These are phyloP conservation scores for Pleurostoma richardsiae DNA, from an alignment of 2,329 filamentous ascomycete genomes.

Conservation along the genomic window DNA sequence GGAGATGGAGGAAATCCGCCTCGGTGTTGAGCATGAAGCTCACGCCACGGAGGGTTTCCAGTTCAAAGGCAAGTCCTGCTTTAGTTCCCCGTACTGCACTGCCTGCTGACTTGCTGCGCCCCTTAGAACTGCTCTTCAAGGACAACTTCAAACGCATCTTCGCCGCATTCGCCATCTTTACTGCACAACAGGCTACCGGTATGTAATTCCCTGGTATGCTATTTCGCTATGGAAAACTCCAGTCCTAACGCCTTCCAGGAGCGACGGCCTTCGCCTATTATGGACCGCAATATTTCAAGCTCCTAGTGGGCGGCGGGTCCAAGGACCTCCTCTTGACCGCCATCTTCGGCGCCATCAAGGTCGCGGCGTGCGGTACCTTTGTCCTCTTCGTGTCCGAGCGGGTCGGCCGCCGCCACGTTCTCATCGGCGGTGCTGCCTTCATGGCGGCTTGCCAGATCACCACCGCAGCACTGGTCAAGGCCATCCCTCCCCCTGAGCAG, in stretches of 20 bases:
- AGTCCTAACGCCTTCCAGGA: conserved; percentile 9
- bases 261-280: conserved; percentile 51
- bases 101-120: neutral
- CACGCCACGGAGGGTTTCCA: conserved; percentile 37
- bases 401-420: conserved; percentile 32
- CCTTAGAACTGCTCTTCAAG: conserved; percentile 35
- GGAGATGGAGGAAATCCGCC: conserved; percentile 46
- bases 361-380: conserved; percentile 41
- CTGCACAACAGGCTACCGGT: conserved; percentile 45
- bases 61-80: conserved; percentile 14
- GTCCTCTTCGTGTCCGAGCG: conserved; percentile 48
- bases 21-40: conserved; percentile 37
- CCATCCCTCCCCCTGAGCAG: conserved; percentile 21
- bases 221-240: too few species aligned
- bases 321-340: conserved; percentile 42
- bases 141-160: conserved; percentile 37
- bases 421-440: conserved; percentile 34
- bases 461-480: conserved; percentile 37
- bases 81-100: neutral
- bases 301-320: conserved; percentile 40
- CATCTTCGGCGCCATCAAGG: conserved; percentile 49
- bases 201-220: too few species aligned
- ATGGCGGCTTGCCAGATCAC: conserved; percentile 40
- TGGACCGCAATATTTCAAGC: conserved; percentile 47
- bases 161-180: conserved; percentile 40